A percentile compares a stretch with the other conserved stretches of the same genome.
These are phyloP conservation scores for Cucurbita moschata DNA, from an alignment of 306 rosid genomes.

Conservation along the genomic window DNA sequence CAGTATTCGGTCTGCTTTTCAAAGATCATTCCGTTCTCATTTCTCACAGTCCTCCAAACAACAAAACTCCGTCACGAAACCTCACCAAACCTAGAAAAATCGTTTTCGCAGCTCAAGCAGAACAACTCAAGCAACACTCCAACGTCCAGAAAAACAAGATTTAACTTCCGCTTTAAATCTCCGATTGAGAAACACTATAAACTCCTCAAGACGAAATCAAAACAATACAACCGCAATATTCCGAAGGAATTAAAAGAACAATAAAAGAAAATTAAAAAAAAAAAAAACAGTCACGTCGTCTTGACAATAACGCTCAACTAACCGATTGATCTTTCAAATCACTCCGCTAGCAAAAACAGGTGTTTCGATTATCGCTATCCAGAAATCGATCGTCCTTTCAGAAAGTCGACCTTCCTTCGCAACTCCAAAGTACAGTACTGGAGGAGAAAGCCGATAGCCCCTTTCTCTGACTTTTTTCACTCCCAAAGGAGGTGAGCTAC, in stretches of 20 bases:
- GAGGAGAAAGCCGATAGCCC: neutral
- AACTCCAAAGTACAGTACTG: neutral
- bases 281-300: conserved; percentile 1
- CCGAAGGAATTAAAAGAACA: neutral
- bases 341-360: conserved; percentile 10
- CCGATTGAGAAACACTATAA: neutral
- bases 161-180: neutral
- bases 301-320: conserved; percentile 18
- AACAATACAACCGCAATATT: neutral
- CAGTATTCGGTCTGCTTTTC: neutral
- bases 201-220: neutral
- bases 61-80: neutral
- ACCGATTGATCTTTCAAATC: conserved; percentile 7
- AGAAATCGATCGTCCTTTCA: neutral
- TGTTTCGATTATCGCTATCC: neutral
- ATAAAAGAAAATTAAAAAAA: neutral
- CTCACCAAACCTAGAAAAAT: neutral
- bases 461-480: conserved; percentile 1
- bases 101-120: neutral
- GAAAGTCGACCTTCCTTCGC: neutral
- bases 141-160: neutral
- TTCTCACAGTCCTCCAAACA: neutral
- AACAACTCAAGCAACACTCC: neutral
- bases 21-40: neutral
- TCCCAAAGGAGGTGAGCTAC: conserved; percentile 5